Conservation (phyloP, 129 eudicot species). For the Flaveria brownii region DNA sequence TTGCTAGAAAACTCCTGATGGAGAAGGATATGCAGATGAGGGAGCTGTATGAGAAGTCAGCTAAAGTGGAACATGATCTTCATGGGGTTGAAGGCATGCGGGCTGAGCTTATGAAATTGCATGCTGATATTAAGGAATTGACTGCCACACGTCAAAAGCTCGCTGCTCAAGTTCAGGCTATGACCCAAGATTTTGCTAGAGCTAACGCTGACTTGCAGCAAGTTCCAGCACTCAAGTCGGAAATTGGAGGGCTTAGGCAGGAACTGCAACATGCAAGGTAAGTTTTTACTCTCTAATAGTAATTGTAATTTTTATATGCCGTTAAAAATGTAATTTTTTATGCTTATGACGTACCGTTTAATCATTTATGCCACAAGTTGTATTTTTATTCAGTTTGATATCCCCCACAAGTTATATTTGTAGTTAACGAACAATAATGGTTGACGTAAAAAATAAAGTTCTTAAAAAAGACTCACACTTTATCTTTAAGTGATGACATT, state of each 20-base stretch:
- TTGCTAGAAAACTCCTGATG: conserved; percentile 57
- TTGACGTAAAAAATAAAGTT: conserved; percentile 1
- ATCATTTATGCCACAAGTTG: neutral
- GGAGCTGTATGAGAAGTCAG: conserved; percentile 73
- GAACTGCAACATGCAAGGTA: conserved; percentile 81
- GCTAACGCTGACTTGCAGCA: conserved; percentile 70
- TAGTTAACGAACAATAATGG: conserved; percentile 13
- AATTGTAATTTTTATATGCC: neutral
- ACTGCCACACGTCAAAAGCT: conserved; percentile 72
- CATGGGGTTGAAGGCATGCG: conserved; percentile 74
- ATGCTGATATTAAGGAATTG: conserved; percentile 68
- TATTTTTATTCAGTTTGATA: neutral
- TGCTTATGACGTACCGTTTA: neutral
- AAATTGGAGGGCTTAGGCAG: conserved; percentile 70
- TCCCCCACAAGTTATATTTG: neutral
- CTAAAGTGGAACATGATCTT: conserved; percentile 86
- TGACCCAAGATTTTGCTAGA: conserved; percentile 83
- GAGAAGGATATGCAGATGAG: conserved; percentile 89
- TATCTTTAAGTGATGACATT: conserved; percentile 5
- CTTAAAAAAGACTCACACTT: neutral
- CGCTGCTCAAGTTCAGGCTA: conserved; percentile 65
- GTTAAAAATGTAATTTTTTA: neutral
- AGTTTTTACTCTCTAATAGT: neutral
- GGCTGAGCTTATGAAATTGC: conserved; percentile 71
- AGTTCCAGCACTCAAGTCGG: conserved; percentile 74